Evolutionary conservation across 2,329 filamentous ascomycete species (phyloP), one percentile per base, ranked within the genome.

Genomic region (Cytospora chrysosperma): DNA sequence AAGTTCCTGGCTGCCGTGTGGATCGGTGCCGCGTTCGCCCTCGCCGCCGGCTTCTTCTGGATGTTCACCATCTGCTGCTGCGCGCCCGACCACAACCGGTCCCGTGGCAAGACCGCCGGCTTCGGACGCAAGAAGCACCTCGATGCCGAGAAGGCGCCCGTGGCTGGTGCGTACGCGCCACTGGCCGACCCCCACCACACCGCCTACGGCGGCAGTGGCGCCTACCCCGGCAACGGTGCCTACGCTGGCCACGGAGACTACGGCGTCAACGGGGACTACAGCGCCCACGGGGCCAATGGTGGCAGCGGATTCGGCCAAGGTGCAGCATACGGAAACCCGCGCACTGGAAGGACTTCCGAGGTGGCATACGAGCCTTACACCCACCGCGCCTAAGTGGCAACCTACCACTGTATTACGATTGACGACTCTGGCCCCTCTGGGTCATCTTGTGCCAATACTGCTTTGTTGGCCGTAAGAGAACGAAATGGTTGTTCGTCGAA

Each of bases 61-160:
- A 79, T 93, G 72, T 86, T 96, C 75, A 92, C 88, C 76, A 85
- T 90, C 72, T 98, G 94, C 88, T 98, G 93, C 86, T 97, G 93
- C 82, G 87, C 85, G 63, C 77, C 79, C 70, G 91, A 92, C 68
- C 75, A 74, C 70, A 75, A 74, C 67, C 60, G 67, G 66, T 73
- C 68, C 50, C 65, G 68, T 62, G 62, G 68, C 52, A 61, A 61
- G 59, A 21, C 51, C 9, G 66, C 69, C 62, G 56, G 71, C 54
- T 67, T 69, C 59, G 69, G 69, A 61, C 70, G 69, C 55, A 78
- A 82, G 34, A 59, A 50, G 55, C 49, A 63, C 56, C 49, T 63
- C 56, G 60, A 62, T 30, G 50, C 30, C 73, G 84, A 86, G 79
- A 85, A 86, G 52, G 28, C 51, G 78, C 75, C 81, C 54, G 70